phyloP scores from a whole-genome alignment of 1,139 yeast genomes.

The Hemisphaericaspora xylanilytica region DNA sequence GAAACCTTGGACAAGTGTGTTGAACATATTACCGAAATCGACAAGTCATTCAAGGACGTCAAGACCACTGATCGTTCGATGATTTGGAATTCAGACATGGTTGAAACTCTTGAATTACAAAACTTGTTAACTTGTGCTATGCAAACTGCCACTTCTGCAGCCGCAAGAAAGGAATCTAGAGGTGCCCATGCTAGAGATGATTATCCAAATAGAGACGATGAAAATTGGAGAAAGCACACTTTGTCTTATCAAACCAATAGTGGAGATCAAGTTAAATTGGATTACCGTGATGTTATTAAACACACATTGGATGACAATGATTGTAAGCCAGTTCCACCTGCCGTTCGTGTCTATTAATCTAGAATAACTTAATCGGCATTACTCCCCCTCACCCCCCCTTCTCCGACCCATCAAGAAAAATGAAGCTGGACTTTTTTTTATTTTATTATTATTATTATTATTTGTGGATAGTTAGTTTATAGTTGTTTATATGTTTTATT shows the following conservation, averaged over 20 bases:
- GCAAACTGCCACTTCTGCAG: constrained; percentile 93
- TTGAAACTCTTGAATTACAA: constrained; percentile 94
- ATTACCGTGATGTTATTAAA: constrained; percentile 82
- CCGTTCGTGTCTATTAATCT: constrained; percentile 80
- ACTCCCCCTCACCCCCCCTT: no score
- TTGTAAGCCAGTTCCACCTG: constrained; percentile 96
- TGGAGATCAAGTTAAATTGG: constrained; percentile 72
- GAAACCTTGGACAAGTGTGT: constrained; percentile 93
- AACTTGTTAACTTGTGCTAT: constrained; percentile 96
- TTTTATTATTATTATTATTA: neutral
- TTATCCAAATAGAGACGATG: constrained; percentile 93
- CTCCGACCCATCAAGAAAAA: neutral
- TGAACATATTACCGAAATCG: constrained; percentile 69
- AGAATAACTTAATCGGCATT: no score
- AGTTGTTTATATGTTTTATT: neutral
- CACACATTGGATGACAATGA: constrained; percentile 87
- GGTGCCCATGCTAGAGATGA: constrained; percentile 99
- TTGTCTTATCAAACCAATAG: constrained; percentile 80
- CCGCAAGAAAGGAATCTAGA: constrained; percentile 95
- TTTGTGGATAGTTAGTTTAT: neutral
- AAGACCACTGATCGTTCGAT: constrained; percentile 93
- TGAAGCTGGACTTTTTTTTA: neutral
- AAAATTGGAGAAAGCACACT: constrained; percentile 96
- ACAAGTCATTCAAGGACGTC: constrained; percentile 62
- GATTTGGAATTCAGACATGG: constrained; percentile 98